phyloP scores from a whole-genome alignment of 805 yeast genomes.

The Saccharomyces kudriavzevii region DNA sequence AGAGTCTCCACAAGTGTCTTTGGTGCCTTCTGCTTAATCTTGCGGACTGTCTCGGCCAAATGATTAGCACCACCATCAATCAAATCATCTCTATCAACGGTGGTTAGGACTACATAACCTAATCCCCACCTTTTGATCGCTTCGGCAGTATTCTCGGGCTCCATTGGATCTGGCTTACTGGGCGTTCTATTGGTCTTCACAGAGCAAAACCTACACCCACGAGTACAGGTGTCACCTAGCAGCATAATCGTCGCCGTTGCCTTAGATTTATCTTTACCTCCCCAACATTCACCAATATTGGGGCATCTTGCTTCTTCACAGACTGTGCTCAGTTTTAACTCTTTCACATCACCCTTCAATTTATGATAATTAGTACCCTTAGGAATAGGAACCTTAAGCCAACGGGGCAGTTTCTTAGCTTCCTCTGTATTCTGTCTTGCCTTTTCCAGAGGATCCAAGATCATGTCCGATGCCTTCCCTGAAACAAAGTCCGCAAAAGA shows the following conservation, averaged over 20 bases:
- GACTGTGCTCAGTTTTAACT: constrained; percentile 84
- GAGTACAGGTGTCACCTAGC: constrained; percentile 95
- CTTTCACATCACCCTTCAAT: constrained; percentile 78
- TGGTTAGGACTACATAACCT: constrained; percentile 94
- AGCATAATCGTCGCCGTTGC: constrained; percentile 96
- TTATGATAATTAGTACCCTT: constrained; percentile 78
- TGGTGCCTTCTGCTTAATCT: constrained; percentile 81
- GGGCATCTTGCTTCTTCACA: constrained; percentile 99
- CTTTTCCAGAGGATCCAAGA: constrained; percentile 67
- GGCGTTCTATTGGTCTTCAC: constrained; percentile 90
- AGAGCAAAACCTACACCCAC: constrained; percentile 98
- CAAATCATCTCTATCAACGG: constrained; percentile 95
- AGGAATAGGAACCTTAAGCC: constrained; percentile 97
- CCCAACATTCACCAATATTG: constrained; percentile 99
- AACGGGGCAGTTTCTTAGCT: constrained; percentile 69
- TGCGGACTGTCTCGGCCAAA: constrained; percentile 75
- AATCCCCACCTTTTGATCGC: constrained; percentile 97
- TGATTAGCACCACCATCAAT: constrained; percentile 90
- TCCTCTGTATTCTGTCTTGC: constrained; percentile 56
- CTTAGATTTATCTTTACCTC: constrained; percentile 69
- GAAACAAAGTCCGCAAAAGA: constrained; percentile 83
- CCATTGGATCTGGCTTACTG: constrained; percentile 84
- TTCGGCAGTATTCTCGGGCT: constrained; percentile 96
- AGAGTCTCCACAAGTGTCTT: constrained; percentile 87
- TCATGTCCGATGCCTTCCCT: constrained; percentile 63